These are phyloP conservation scores for Phialophora macrospora DNA, from an alignment of 2,329 filamentous ascomycete species.

Conservation along the genomic window DNA sequence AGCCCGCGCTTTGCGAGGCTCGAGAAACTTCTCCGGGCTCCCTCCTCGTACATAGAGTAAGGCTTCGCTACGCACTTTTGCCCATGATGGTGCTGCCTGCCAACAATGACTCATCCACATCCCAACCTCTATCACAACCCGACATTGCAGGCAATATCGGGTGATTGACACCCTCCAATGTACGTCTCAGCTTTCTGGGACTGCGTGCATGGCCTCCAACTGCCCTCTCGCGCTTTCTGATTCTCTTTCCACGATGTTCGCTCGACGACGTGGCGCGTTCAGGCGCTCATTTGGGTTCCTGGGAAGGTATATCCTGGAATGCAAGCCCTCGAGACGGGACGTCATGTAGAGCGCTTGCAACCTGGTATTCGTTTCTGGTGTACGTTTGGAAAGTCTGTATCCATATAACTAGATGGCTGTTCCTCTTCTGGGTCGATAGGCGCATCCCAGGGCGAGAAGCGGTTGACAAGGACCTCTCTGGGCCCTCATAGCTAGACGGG, in stretches of 20 bases:
- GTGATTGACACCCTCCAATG: background rate
- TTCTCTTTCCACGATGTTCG: background rate
- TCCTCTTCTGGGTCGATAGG: background rate
- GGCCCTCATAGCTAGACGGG: background rate
- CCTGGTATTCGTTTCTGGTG: background rate
- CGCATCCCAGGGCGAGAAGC: background rate
- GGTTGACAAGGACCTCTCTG: background rate
- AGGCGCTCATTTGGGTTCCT: background rate
- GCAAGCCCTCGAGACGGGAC: background rate
- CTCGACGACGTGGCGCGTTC: background rate
- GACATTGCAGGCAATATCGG: background rate
- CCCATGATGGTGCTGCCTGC: background rate
- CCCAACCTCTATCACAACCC: too few relatives aligned
- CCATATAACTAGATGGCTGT: background rate
- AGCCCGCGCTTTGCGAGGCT: conserved; percentile 5
- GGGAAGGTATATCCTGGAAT: background rate
- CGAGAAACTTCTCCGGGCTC: conserved; percentile 7
- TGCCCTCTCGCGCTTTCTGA: background rate
- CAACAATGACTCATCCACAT: background rate
- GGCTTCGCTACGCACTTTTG: background rate
- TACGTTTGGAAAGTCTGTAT: background rate
- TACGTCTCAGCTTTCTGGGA: background rate
- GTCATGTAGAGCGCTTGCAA: background rate
- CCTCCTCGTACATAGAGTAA: background rate
- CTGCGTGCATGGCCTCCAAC: background rate